These are phyloP conservation scores for Penicillium sp. DNA, from an alignment of 2,329 filamentous ascomycete species.

Conservation along the genomic window DNA sequence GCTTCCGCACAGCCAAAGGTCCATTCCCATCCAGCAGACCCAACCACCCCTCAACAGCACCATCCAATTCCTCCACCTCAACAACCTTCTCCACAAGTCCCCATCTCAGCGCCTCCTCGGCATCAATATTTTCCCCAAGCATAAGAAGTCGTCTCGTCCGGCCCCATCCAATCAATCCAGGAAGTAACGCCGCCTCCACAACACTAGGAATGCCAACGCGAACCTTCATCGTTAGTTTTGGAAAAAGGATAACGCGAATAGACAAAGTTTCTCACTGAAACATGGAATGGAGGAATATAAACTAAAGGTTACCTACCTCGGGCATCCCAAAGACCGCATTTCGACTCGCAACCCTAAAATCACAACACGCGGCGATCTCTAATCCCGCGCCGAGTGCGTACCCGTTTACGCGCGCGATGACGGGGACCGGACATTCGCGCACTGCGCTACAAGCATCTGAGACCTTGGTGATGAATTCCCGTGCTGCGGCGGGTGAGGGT, in stretches of 20 bases:
- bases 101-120: constrained; percentile 33
- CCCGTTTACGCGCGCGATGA: constrained; percentile 40
- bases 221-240: constrained; percentile 6
- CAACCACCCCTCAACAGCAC: constrained; percentile 33
- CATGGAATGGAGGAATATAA: neutral
- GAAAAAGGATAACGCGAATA: no score
- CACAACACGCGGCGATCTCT: constrained; percentile 37
- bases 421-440: constrained; percentile 37
- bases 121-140: constrained; percentile 36
- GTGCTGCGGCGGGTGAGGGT: constrained; percentile 26
- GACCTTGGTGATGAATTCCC: constrained; percentile 36
- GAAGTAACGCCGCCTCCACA: constrained; percentile 39
- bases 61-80: constrained; percentile 26
- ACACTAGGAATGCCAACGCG: constrained; percentile 39
- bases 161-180: constrained; percentile 39
- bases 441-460: constrained; percentile 34
- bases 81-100: constrained; percentile 39
- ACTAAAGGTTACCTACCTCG: constrained; percentile 25
- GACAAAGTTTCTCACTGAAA: neutral
- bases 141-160: constrained; percentile 36
- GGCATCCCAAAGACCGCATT: constrained; percentile 40
- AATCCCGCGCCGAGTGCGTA: constrained; percentile 39
- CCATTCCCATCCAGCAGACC: constrained; percentile 29
- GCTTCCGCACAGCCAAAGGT: constrained; percentile 30
- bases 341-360: constrained; percentile 35